Conservation (phyloP, 2,329 filamentous ascomycete genomes). For the Claviceps africana region DNA sequence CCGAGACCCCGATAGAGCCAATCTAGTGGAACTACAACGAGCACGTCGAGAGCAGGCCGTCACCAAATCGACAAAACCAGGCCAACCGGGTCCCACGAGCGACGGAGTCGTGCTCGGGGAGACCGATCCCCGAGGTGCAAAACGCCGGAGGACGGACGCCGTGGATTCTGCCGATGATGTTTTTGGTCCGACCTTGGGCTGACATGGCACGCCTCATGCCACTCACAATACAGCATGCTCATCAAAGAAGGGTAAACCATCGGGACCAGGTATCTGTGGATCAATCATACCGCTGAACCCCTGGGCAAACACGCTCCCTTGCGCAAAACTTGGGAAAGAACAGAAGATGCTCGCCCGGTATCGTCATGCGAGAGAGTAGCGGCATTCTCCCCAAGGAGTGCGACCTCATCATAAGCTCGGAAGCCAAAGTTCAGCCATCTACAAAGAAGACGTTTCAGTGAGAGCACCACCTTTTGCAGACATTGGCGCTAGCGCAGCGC, state of each 20-base stretch:
- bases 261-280: too few relatives aligned
- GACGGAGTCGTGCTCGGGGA: constrained; percentile 35
- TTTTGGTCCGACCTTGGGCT: constrained; percentile 27
- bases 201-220: background rate
- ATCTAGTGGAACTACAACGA: constrained; percentile 55
- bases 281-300: too few relatives aligned
- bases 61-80: constrained; percentile 30
- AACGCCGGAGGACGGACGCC: constrained; percentile 29
- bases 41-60: constrained; percentile 43
- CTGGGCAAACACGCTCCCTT: too few relatives aligned
- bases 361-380: too few relatives aligned
- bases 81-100: constrained; percentile 15
- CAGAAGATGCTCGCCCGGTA: too few relatives aligned
- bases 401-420: too few relatives aligned
- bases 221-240: background rate
- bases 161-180: constrained; percentile 25
- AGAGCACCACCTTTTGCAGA: too few relatives aligned
- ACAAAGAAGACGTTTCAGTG: too few relatives aligned
- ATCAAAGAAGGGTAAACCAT: background rate
- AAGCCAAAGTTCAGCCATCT: too few relatives aligned
- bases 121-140: constrained; percentile 23
- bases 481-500: too few relatives aligned
- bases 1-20: constrained; percentile 58
- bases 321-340: too few relatives aligned
- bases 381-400: too few relatives aligned